phyloP scores from a whole-genome alignment of 176 grass and related monocot species.

The Oryza rufipogon region DNA sequence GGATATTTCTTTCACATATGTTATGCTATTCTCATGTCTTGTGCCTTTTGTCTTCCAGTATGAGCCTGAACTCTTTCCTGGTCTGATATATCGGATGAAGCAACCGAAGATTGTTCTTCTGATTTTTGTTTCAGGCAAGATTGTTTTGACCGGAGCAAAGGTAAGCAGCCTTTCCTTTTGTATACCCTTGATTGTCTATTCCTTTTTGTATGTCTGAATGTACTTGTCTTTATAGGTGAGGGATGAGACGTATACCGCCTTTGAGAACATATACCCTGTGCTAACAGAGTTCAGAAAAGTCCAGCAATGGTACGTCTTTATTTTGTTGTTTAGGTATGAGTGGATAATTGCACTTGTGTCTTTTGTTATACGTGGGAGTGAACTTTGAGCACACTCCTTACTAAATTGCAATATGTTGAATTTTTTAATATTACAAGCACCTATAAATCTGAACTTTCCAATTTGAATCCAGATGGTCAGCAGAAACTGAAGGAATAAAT shows the following conservation, averaged over 20 bases:
- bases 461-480: too few relatives aligned
- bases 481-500: too few relatives aligned
- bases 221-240: slow-evolving; percentile 65
- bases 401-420: neutral
- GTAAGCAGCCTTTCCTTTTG: slow-evolving; percentile 36
- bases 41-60: slow-evolving; percentile 54
- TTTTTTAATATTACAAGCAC: neutral
- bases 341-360: neutral
- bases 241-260: slow-evolving; percentile 95
- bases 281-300: slow-evolving; percentile 87
- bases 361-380: neutral
- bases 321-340: neutral
- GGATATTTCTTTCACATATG: neutral
- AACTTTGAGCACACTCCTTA: neutral
- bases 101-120: slow-evolving; percentile 96
- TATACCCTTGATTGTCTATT: neutral
- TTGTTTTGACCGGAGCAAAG: slow-evolving; percentile 96
- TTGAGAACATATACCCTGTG: slow-evolving; percentile 97
- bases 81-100: slow-evolving; percentile 93
- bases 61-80: slow-evolving; percentile 92
- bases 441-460: too few relatives aligned
- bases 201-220: neutral
- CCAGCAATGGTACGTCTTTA: slow-evolving; percentile 73
- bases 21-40: neutral
- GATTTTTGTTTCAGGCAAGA: slow-evolving; percentile 98